A percentile compares a stretch with the other conserved stretches of the same genome.
Conservation (phyloP, 306 rosid species). For the Trifolium subterraneum region DNA sequence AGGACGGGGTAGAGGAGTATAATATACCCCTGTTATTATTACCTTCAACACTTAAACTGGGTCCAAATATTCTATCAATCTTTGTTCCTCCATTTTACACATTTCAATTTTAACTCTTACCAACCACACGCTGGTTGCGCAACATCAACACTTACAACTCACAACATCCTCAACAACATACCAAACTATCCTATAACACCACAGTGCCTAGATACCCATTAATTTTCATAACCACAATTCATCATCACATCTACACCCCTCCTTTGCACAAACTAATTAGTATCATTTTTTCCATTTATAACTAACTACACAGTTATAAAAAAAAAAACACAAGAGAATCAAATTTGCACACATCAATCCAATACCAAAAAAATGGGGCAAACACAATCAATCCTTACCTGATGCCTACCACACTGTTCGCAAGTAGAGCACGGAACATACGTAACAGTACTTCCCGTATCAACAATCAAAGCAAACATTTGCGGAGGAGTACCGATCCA, state of each 20-base stretch:
- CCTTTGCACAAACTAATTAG: slow-evolving; percentile 5
- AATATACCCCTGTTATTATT: background rate
- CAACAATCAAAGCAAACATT: slow-evolving; percentile 88
- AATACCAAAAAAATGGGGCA: background rate
- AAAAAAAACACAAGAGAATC: background rate
- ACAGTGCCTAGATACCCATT: background rate
- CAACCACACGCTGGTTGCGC: background rate
- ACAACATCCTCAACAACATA: slow-evolving; percentile 6
- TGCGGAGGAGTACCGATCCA: slow-evolving; percentile 99
- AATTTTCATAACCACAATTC: slow-evolving; percentile 12
- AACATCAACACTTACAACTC: background rate
- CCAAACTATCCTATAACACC: slow-evolving; percentile 27
- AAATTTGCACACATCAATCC: slow-evolving; percentile 30
- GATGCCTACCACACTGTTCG: slow-evolving; percentile 78
- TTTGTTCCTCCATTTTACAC: slow-evolving; percentile 18
- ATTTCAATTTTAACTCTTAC: slow-evolving; percentile 32
- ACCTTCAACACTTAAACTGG: background rate
- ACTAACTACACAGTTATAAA: background rate
- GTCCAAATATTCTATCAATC: slow-evolving; percentile 1
- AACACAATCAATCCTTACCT: slow-evolving; percentile 40
- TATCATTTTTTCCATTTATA: slow-evolving; percentile 18
- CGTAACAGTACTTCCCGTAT: slow-evolving; percentile 95
- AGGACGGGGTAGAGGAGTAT: background rate
- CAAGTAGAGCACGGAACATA: slow-evolving; percentile 93
- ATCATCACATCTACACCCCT: slow-evolving; percentile 5